Conservation (phyloP, 2,329 filamentous ascomycete genomes). For the Trichoderma sp. region DNA sequence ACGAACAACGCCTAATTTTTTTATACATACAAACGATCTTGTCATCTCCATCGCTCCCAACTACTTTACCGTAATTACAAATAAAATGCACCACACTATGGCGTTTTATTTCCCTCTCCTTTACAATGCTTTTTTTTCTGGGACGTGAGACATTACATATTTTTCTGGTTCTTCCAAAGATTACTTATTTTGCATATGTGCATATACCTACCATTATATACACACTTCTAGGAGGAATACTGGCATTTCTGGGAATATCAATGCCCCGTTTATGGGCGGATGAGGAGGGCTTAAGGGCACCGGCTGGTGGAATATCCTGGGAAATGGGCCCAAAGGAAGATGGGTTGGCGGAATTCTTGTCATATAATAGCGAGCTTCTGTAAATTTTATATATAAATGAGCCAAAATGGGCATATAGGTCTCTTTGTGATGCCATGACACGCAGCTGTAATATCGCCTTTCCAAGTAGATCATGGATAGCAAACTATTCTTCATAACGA, state of each 20-base stretch:
- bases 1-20: slow-evolving; percentile 4
- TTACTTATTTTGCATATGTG: neutral
- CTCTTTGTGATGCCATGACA: neutral
- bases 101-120: neutral
- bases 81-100: neutral
- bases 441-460: neutral
- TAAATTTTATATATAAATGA: neutral
- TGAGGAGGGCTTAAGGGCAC: neutral
- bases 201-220: neutral
- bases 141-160: neutral
- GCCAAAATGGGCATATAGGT: neutral
- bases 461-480: neutral
- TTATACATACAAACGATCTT: neutral
- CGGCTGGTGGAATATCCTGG: neutral
- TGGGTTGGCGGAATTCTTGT: neutral
- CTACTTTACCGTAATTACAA: neutral
- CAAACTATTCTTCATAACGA: neutral
- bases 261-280: neutral
- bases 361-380: neutral
- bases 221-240: neutral
- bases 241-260: neutral
- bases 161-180: neutral
- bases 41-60: neutral
- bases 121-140: neutral
- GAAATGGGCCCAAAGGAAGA: neutral